Percentiles rank a stretch among this genome's conserved stretches.
Evolutionary conservation across 1,139 yeast species (phyloP).

Genomic region (Pneumocystis murina): DNA sequence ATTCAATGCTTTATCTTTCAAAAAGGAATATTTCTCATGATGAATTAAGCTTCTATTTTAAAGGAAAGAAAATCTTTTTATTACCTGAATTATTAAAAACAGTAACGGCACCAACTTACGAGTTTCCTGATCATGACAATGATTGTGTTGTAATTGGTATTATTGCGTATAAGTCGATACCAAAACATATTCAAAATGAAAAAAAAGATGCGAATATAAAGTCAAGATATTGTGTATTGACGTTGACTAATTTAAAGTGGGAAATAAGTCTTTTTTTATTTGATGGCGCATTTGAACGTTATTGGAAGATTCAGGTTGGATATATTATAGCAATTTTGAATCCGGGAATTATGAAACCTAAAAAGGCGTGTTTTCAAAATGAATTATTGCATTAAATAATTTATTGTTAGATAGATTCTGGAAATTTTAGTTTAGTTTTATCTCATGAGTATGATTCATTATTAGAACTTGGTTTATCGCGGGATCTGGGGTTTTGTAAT

Average conservation of each 20-base stretch:
- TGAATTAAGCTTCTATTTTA: constrained; percentile 26
- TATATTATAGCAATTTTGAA: constrained; percentile 60
- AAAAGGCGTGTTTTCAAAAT: constrained; percentile 13
- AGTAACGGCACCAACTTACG: constrained; percentile 51
- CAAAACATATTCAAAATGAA: constrained; percentile 25
- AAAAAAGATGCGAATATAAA: constrained; percentile 23
- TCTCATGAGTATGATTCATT: constrained; percentile 38
- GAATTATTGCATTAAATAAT: not conserved
- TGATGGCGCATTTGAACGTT: constrained; percentile 51
- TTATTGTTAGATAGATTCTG: constrained; percentile 12
- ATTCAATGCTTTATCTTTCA: constrained; percentile 3
- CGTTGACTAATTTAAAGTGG: constrained; percentile 51
- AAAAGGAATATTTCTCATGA: constrained; percentile 33
- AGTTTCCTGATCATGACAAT: constrained; percentile 45
- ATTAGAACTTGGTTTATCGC: constrained; percentile 59
- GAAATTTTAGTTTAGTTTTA: constrained; percentile 45
- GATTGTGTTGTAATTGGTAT: constrained; percentile 70
- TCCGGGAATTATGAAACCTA: constrained; percentile 40
- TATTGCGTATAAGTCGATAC: constrained; percentile 40
- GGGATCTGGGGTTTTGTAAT: constrained; percentile 56
- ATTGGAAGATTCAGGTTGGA: constrained; percentile 61
- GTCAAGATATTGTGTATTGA: constrained; percentile 44
- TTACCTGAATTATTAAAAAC: constrained; percentile 47
- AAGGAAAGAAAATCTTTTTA: constrained; percentile 38
- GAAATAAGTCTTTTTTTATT: constrained; percentile 49